Base-by-base conservation (phyloP, 768 basidiomycete genomes). In the Podaxis mareebaensis region DNA sequence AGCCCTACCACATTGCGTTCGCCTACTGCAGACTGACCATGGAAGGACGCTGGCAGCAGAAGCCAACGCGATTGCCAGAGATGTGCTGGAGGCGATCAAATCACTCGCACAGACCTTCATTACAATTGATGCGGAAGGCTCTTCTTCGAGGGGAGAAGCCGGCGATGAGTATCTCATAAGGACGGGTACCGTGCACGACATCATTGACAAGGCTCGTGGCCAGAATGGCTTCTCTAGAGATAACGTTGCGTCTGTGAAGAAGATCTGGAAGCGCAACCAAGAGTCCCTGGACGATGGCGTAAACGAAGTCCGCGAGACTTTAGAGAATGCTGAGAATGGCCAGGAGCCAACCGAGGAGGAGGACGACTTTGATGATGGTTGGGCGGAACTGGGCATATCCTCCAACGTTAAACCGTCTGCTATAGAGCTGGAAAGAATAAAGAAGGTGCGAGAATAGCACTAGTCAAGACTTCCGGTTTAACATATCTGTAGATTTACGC, bases 381-480 rank as follows among this genome's bases (percentile, higher is more conserved):
- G 87, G 88, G 83, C 83, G 60, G 89, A 90, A 67, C 75, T 91
- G 11, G 86, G 82, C 0, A 67, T 88, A 13, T 78, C 74, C n/a
- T 72, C 82, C 4, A 75, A 69, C n/a, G 73, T 77, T 61, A 79
- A 74, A 46, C 74, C 90, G 73, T 76, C 78, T 39, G 65, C 70
- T 1, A 71, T 70, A 33, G 91, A 92, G 69, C 69, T 85, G n/a
- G 77, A 79, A 26, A 81, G 86, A 49, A 75, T 85, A 15, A 84
- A 85, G 69, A 86, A 85, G 80, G 90, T 90, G 56, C 12, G 55
- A 51, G 12, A 24, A 60, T 30, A 8, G 13, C 8, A 40, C 51
- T 49, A 20, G 44, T n/a, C 44, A 42, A 39, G 54, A 17, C 33
- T 46, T 2, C 56, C 20, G 11, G 57, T 49, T 64, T 67, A n/a